phyloP scores from a whole-genome alignment of 345 rosid species.

The Iberis pinnata region DNA sequence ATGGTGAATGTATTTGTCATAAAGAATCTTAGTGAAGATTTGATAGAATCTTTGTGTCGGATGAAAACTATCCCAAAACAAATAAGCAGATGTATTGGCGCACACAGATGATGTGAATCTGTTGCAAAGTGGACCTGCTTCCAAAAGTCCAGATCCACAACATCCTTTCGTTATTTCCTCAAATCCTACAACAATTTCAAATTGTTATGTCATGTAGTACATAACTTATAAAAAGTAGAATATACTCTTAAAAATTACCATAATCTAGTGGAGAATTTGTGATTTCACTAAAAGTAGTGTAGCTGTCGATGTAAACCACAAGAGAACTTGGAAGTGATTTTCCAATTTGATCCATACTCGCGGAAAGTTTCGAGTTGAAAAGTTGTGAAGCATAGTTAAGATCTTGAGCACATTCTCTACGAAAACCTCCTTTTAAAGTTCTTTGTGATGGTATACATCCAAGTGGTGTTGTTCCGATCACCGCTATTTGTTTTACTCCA shows the following conservation, averaged over 20 bases:
- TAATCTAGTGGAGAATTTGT: conserved; percentile 39
- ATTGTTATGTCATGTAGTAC: too few relatives aligned
- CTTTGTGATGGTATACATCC: conserved; percentile 68
- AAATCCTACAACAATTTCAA: conserved; percentile 16
- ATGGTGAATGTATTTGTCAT: conserved; percentile 1
- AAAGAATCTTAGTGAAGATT: conserved; percentile 13
- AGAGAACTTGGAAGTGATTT: conserved; percentile 28
- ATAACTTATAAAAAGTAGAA: neutral
- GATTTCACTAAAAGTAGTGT: conserved; percentile 34
- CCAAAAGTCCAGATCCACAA: conserved; percentile 29
- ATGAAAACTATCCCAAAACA: conserved; percentile 35
- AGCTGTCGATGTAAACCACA: conserved; percentile 40
- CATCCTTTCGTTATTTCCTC: conserved; percentile 24
- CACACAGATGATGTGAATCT: conserved; percentile 6
- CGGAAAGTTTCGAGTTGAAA: conserved; percentile 47
- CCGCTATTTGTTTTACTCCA: conserved; percentile 56
- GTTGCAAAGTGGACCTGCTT: conserved; percentile 21
- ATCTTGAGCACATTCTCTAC: conserved; percentile 32
- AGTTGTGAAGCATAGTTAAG: conserved; percentile 43
- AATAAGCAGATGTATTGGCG: conserved; percentile 19
- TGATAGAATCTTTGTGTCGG: conserved; percentile 35
- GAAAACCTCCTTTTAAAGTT: conserved; percentile 43
- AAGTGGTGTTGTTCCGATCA: conserved; percentile 44
- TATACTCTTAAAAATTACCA: conserved; percentile 33
- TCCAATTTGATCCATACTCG: conserved; percentile 28